Conservation (phyloP, 768 basidiomycete genomes). For the Serendipita indica region DNA sequence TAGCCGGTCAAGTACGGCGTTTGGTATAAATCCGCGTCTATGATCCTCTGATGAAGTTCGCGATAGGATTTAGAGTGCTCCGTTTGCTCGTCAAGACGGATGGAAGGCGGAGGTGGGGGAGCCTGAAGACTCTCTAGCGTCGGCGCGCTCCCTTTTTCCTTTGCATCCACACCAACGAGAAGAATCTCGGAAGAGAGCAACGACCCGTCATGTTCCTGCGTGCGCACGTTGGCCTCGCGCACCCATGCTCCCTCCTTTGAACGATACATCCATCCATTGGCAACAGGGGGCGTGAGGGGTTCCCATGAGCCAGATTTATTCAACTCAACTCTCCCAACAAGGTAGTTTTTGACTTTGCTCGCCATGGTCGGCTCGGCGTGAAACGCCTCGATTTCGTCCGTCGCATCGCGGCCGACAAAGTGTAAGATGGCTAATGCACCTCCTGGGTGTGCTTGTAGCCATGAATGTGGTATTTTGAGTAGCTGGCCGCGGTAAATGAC, state of each 20-base stretch:
- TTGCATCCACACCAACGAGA: constrained; percentile 35
- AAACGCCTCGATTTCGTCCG: constrained; percentile 89
- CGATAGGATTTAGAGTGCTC: constrained; percentile 68
- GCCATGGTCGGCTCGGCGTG: constrained; percentile 32
- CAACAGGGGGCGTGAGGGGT: constrained; percentile 75
- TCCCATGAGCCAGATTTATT: constrained; percentile 39
- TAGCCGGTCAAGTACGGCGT: constrained; percentile 78
- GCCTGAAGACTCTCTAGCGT: constrained; percentile 30
- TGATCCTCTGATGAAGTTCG: constrained; percentile 56
- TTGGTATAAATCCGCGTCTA: constrained; percentile 68
- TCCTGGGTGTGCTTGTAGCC: constrained; percentile 84
- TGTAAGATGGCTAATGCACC: constrained; percentile 81
- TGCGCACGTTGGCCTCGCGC: constrained; percentile 39
- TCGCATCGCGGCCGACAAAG: constrained; percentile 88
- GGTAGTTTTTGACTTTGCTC: constrained; percentile 36
- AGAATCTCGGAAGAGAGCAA: constrained; percentile 38
- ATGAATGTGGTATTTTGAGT: constrained; percentile 49
- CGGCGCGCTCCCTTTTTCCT: constrained; percentile 18
- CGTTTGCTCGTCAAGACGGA: constrained; percentile 45
- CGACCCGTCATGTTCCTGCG: constrained; percentile 18
- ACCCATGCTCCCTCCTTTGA: constrained; percentile 33
- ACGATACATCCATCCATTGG: constrained; percentile 61
- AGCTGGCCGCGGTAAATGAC: constrained; percentile 55
- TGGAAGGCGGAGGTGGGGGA: constrained; percentile 32
- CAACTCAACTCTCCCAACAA: constrained; percentile 50